phyloP scores from a whole-genome alignment of 1,284 basidiomycete genomes.

The Marasmius fiardii region DNA sequence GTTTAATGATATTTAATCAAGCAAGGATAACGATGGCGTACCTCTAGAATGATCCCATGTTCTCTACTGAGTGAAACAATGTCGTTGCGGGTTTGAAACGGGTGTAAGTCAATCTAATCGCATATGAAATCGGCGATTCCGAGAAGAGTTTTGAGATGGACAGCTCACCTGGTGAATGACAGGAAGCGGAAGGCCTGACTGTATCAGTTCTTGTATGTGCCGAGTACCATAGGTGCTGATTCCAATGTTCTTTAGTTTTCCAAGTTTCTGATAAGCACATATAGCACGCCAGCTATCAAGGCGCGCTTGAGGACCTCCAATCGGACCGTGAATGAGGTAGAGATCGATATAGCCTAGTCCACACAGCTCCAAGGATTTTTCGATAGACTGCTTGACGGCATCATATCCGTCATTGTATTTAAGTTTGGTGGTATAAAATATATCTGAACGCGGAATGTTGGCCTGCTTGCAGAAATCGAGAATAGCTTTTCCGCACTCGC shows the following conservation, averaged over 20 bases:
- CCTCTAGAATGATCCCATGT: constrained; percentile 64
- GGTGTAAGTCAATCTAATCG: constrained; percentile 60
- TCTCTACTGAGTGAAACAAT: constrained; percentile 60
- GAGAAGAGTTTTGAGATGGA: neutral
- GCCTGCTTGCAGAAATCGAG: constrained; percentile 48
- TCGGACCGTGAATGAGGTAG: constrained; percentile 68
- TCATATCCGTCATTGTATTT: constrained; percentile 56
- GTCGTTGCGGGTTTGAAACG: constrained; percentile 66
- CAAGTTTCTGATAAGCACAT: constrained; percentile 56
- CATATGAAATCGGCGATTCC: neutral
- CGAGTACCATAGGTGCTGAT: constrained; percentile 69
- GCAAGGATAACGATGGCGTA: neutral
- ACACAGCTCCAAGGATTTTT: constrained; percentile 50
- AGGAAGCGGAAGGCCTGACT: constrained; percentile 48
- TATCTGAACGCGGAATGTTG: constrained; percentile 45
- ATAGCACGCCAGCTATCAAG: constrained; percentile 56
- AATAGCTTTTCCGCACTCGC: constrained; percentile 58
- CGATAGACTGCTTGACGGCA: constrained; percentile 45
- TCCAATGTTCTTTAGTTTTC: constrained; percentile 61
- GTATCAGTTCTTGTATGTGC: constrained; percentile 62
- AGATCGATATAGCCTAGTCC: constrained; percentile 63
- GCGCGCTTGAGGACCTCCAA: constrained; percentile 48
- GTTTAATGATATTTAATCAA: constrained; percentile 8
- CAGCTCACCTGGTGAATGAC: constrained; percentile 62
- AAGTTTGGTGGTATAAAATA: constrained; percentile 73